These are phyloP conservation scores for Alternaria gansuensis DNA, from an alignment of 2,329 filamentous ascomycete genomes.

Conservation along the genomic window DNA sequence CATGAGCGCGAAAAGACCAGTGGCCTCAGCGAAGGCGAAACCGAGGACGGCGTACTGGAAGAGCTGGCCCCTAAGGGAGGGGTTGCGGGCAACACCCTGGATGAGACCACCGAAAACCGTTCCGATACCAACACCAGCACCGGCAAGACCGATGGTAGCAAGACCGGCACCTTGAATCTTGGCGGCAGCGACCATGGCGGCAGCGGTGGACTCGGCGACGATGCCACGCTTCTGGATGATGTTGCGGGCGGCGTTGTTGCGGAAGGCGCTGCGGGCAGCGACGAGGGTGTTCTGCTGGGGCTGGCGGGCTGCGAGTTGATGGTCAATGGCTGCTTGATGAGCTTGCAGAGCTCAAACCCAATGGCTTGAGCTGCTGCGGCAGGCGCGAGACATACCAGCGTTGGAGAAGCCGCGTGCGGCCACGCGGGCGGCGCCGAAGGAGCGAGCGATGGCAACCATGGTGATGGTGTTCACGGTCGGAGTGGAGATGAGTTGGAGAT, in stretches of 20 bases:
- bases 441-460: slow-evolving; percentile 54
- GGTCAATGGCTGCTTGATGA: slow-evolving; percentile 48
- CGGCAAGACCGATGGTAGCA: slow-evolving; percentile 89
- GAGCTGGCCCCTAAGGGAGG: slow-evolving; percentile 91
- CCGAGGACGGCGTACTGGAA: slow-evolving; percentile 96
- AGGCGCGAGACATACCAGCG: slow-evolving; percentile 52
- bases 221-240: slow-evolving; percentile 54
- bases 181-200: slow-evolving; percentile 55
- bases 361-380: slow-evolving; percentile 45
- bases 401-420: slow-evolving; percentile 53
- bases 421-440: slow-evolving; percentile 53
- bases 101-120: slow-evolving; percentile 91
- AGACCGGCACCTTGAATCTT: slow-evolving; percentile 57
- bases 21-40: slow-evolving; percentile 94
- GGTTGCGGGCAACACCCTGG: slow-evolving; percentile 91
- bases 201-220: slow-evolving; percentile 55
- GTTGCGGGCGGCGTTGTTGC: slow-evolving; percentile 53
- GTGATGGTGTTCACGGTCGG: slow-evolving; percentile 47
- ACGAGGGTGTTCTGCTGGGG: slow-evolving; percentile 52
- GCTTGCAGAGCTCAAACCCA: slow-evolving; percentile 36
- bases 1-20: slow-evolving; percentile 69
- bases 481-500: slow-evolving; percentile 54
- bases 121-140: slow-evolving; percentile 95
- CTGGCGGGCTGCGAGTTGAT: slow-evolving; percentile 44
- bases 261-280: slow-evolving; percentile 53